Evolutionary conservation across 2,329 filamentous ascomycete genomes (phyloP).

Genomic region (Diaporthe capsici): DNA sequence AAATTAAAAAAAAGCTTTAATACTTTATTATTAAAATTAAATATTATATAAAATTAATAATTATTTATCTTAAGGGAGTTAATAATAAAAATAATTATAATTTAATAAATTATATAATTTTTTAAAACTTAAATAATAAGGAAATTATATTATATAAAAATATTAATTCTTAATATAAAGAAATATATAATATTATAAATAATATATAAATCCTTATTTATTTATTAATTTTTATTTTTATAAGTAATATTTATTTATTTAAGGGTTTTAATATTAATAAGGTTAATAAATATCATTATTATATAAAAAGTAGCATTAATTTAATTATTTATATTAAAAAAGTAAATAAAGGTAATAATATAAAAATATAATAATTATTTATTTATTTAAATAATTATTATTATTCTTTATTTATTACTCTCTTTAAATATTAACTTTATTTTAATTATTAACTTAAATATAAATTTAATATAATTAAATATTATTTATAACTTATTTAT

Average conservation of each 20-base stretch:
- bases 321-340: background rate
- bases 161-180: background rate
- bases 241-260: background rate
- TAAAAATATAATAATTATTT: background rate
- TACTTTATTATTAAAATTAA: background rate
- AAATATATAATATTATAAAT: background rate
- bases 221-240: background rate
- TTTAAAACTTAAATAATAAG: background rate
- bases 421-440: background rate
- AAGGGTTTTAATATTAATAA: background rate
- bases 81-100: background rate
- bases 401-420: background rate
- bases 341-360: background rate
- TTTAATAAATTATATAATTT: background rate
- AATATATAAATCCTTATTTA: background rate
- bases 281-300: background rate
- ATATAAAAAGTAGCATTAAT: background rate
- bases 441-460: background rate
- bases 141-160: background rate
- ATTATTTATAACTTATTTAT: background rate
- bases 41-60: background rate
- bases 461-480: background rate
- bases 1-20: background rate
- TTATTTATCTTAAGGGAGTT: background rate
- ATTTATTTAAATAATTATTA: background rate